Conservation (phyloP, 2,329 filamentous ascomycete genomes). For the Pseudodiploospora longispora region DNA sequence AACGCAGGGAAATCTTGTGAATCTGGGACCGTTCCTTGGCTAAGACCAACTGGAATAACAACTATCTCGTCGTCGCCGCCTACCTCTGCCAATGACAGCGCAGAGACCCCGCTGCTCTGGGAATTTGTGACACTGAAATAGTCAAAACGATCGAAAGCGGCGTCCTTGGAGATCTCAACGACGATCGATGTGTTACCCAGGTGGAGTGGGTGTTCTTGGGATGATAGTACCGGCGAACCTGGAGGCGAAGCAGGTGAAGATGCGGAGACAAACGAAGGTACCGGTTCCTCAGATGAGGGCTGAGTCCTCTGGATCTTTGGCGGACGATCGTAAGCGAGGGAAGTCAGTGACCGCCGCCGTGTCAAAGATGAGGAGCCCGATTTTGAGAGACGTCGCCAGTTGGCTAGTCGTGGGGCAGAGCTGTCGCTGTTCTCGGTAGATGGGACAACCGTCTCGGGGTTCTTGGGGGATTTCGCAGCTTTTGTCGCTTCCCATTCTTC, state of each 20-base stretch:
- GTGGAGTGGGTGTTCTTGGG: conserved; percentile 6
- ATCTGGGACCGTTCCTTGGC: conserved; percentile 33
- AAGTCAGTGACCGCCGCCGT: conserved; percentile 3
- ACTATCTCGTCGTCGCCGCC: conserved; percentile 27
- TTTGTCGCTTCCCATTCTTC: conserved; percentile 26
- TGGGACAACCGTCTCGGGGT: background rate
- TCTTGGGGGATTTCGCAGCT: conserved; percentile 4
- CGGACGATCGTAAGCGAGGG: conserved; percentile 8
- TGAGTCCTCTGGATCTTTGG: conserved; percentile 14
- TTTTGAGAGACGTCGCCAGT: conserved; percentile 17
- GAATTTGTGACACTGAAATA: conserved; percentile 25
- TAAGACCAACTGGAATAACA: conserved; percentile 22
- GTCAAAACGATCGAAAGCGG: conserved; percentile 26
- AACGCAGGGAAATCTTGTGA: conserved; percentile 31
- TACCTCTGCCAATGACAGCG: conserved; percentile 26
- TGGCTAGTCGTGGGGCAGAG: conserved; percentile 19
- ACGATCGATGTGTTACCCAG: conserved; percentile 13
- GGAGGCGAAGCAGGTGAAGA: conserved; percentile 15
- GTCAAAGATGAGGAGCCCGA: conserved; percentile 10
- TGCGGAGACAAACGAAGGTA: conserved; percentile 20
- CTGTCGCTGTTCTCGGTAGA: conserved; percentile 12
- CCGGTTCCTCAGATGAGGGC: conserved; percentile 21
- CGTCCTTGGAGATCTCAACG: conserved; percentile 22
- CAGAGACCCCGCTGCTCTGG: conserved; percentile 20
- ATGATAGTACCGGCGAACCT: conserved; percentile 12